phyloP scores from a whole-genome alignment of 2,329 filamentous ascomycete genomes.

The Pseudogymnoascus sp. region DNA sequence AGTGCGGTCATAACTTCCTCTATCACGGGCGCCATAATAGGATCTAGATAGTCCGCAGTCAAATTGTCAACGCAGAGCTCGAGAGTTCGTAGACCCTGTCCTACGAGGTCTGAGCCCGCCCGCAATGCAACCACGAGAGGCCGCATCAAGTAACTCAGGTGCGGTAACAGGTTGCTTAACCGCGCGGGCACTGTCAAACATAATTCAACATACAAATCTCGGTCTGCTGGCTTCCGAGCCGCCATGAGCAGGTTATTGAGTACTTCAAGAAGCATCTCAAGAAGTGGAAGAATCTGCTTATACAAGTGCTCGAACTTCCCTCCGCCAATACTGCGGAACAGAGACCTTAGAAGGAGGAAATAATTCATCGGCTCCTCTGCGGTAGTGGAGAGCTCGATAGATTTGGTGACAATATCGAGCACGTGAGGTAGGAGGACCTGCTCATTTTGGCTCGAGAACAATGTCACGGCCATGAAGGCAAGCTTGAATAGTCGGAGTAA shows the following conservation, averaged over 20 bases:
- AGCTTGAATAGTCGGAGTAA: slow-evolving; percentile 91
- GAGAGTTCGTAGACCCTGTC: slow-evolving; percentile 84
- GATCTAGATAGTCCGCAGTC: slow-evolving; percentile 94
- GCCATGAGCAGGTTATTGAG: slow-evolving; percentile 90
- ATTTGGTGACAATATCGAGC: slow-evolving; percentile 93
- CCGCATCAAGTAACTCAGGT: slow-evolving; percentile 94
- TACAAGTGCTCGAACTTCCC: slow-evolving; percentile 97
- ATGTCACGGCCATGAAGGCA: slow-evolving; percentile 97
- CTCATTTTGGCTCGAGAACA: slow-evolving; percentile 93
- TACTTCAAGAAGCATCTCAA: slow-evolving; percentile 96
- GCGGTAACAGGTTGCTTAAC: slow-evolving; percentile 86
- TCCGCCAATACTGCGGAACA: slow-evolving; percentile 94
- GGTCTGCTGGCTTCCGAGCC: slow-evolving; percentile 79
- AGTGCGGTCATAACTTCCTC: slow-evolving; percentile 97
- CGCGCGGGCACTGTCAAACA: slow-evolving; percentile 92
- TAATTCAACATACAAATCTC: slow-evolving; percentile 93
- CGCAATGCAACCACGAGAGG: slow-evolving; percentile 91
- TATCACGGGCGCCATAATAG: slow-evolving; percentile 98
- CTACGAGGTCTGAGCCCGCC: slow-evolving; percentile 86
- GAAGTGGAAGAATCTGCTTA: slow-evolving; percentile 89
- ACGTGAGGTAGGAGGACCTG: slow-evolving; percentile 92
- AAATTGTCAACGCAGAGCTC: slow-evolving; percentile 98
- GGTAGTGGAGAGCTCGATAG: slow-evolving; percentile 89
- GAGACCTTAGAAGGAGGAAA: slow-evolving; percentile 80
- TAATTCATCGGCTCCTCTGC: slow-evolving; percentile 99